Conservation (phyloP, 1,139 yeast genomes). For the Suhomyces bribrorum region DNA sequence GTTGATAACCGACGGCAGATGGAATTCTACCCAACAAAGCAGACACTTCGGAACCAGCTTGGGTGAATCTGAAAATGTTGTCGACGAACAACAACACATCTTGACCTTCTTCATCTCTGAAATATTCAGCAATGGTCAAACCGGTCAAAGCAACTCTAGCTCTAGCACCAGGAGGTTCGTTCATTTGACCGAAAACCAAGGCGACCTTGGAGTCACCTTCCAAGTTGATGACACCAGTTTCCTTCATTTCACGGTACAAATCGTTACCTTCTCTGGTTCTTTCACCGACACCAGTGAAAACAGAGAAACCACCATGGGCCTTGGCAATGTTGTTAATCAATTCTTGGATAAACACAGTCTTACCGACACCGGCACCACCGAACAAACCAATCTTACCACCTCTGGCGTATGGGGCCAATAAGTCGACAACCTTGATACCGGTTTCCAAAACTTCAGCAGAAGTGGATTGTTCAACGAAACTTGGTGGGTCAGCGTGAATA, state of each 20-base stretch:
- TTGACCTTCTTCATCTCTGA: slow-evolving; percentile 99
- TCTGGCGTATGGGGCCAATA: slow-evolving; percentile 99
- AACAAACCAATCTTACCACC: slow-evolving; percentile 99
- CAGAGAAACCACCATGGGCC: slow-evolving; percentile 99
- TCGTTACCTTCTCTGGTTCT: slow-evolving; percentile 99
- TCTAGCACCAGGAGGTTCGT: slow-evolving; percentile 99
- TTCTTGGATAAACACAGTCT: slow-evolving; percentile 99
- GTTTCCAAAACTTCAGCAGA: slow-evolving; percentile 98
- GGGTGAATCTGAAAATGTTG: slow-evolving; percentile 99
- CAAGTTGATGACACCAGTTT: slow-evolving; percentile 98
- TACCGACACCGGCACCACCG: slow-evolving; percentile 99
- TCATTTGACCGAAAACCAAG: slow-evolving; percentile 99
- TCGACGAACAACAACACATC: slow-evolving; percentile 99
- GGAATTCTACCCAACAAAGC: slow-evolving; percentile 99
- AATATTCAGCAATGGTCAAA: slow-evolving; percentile 99
- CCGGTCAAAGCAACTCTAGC: slow-evolving; percentile 99
- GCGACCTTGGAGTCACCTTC: slow-evolving; percentile 99
- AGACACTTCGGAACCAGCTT: slow-evolving; percentile 99
- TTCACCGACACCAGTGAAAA: slow-evolving; percentile 99
- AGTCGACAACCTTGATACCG: slow-evolving; percentile 99
- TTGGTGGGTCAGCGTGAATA: slow-evolving; percentile 97
- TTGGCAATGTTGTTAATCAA: slow-evolving; percentile 99
- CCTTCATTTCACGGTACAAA: slow-evolving; percentile 99
- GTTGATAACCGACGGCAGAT: slow-evolving; percentile 99
- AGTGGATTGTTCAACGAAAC: slow-evolving; percentile 95